Conservation (phyloP, 768 basidiomycete species). For the Cubamyces lactineus region DNA sequence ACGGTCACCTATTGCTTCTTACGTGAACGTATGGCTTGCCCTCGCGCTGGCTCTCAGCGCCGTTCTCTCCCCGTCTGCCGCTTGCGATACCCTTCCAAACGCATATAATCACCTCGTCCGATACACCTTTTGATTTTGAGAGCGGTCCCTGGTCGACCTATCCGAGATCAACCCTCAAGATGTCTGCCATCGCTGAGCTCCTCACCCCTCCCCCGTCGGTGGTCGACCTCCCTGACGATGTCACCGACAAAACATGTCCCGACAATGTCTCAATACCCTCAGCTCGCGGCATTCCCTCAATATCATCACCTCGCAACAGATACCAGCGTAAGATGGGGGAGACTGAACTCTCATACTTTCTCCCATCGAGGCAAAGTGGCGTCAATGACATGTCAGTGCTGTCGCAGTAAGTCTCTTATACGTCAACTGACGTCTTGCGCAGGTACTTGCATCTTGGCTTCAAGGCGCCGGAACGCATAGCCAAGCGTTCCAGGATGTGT, state of each 20-base stretch:
- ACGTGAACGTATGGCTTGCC: not conserved
- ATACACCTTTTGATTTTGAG: not conserved
- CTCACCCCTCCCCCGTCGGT: slow-evolving; percentile 29
- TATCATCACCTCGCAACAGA: not conserved
- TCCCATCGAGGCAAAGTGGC: slow-evolving; percentile 75
- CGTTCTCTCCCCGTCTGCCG: slow-evolving; percentile 10
- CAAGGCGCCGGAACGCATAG: slow-evolving; percentile 45
- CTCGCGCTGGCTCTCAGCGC: slow-evolving; percentile 5
- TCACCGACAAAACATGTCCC: slow-evolving; percentile 5
- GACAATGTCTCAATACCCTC: not conserved
- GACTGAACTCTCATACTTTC: slow-evolving; percentile 78
- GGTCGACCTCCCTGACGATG: slow-evolving; percentile 7
- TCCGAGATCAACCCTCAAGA: not conserved
- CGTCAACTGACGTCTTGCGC: slow-evolving; percentile 1
- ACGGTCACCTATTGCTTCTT: slow-evolving; percentile 14
- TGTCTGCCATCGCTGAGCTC: slow-evolving; percentile 13
- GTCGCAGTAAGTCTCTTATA: not conserved
- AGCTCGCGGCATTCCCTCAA: not conserved
- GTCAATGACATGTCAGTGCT: slow-evolving; percentile 83
- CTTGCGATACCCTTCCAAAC: not conserved
- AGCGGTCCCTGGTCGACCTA: not conserved
- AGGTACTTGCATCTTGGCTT: slow-evolving; percentile 86
- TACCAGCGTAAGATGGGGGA: slow-evolving; percentile 67
- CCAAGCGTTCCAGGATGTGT: slow-evolving; percentile 52
- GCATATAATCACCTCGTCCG: slow-evolving; percentile 1